Conservation (phyloP, 2,329 filamentous ascomycete species). For the Thielaviopsis punctulata region DNA sequence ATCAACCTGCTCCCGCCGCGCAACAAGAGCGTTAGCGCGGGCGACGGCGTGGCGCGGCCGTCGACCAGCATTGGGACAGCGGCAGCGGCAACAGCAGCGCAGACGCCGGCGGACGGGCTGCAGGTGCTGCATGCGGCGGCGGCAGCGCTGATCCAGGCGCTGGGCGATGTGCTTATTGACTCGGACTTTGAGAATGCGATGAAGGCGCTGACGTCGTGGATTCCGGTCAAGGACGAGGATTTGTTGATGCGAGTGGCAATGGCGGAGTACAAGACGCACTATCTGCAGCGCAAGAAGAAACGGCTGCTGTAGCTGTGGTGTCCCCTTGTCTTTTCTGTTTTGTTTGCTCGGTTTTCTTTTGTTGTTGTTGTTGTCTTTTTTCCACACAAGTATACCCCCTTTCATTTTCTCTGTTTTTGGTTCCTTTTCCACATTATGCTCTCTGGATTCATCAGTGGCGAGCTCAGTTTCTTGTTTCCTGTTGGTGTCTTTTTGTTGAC, state of each 20-base stretch:
- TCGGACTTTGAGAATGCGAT: constrained; percentile 96
- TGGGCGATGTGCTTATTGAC: constrained; percentile 72
- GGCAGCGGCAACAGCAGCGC: constrained; percentile 10
- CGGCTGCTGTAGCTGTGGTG: neutral
- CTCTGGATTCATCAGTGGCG: no score
- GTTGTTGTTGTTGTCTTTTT: neutral
- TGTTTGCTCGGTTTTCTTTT: neutral
- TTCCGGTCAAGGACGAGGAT: constrained; percentile 87
- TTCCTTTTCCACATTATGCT: no score
- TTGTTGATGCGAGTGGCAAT: constrained; percentile 78
- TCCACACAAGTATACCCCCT: neutral
- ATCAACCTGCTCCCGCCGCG: constrained; percentile 65
- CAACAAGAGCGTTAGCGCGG: constrained; percentile 55
- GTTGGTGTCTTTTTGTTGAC: constrained; percentile 2
- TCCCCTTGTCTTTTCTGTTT: neutral
- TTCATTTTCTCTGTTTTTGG: neutral
- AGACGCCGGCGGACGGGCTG: constrained; percentile 32
- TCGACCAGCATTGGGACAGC: constrained; percentile 7
- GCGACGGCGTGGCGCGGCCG: constrained; percentile 11
- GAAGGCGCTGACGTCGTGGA: constrained; percentile 89
- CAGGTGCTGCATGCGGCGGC: constrained; percentile 82
- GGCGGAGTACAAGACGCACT: constrained; percentile 56
- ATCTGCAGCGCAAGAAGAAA: constrained; percentile 10
- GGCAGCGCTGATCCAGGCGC: constrained; percentile 78
- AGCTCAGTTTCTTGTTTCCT: constrained; percentile 5